Base-by-base conservation (phyloP, 495 filamentous ascomycete genomes). In the Penicillium bovifimosum region DNA sequence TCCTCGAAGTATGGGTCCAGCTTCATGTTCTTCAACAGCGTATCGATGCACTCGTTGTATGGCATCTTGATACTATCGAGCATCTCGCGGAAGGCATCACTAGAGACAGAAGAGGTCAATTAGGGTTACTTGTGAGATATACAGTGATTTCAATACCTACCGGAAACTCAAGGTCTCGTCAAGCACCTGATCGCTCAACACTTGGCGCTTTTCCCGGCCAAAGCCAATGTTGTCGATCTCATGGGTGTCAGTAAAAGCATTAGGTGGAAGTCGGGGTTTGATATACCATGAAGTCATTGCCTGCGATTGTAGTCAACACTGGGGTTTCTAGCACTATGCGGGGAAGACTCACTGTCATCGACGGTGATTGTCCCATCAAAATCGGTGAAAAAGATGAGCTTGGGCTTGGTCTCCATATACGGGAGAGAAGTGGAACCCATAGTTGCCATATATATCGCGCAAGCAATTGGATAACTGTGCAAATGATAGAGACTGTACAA, bases 321-420 rank as follows among this genome's bases (percentile, higher is more conserved):
- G 14, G n/a, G 38, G 32, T 38, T 24, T 38, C 33, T 33, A 2
- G 17, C 34, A 14, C 3, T 17, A 31, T 31, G 26, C 18, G 29
- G 32, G 35, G 32, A 41, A 28, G 32, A 74, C 81, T 67, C 59
- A 83, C 84, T 92, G 72, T 96, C 90, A 58, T 87, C 80, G 50
- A 87, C 74, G 28, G 91, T 96, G 61, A 97, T 93, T 29, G 93
- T 96, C 47, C 92, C 92, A 64, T 97, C 92, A 57, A 97, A 97
- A 69, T 97, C 92, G 35, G 91, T 92, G 76, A 96, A 97, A 77
- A 97, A 95, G 70, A 97, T 93, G 75, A 85, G 84, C 67, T 89
- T 86, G 29, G 87, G 86, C 58, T 80, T 79, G 13, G 81, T 86
- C 57, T 76, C 72, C 70, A 91, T 67, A 48, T 74, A 74, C 4